A percentile compares a stretch with the other conserved stretches of the same genome.
phyloP scores from a whole-genome alignment of 1,139 yeast genomes.

The Nakaseomyces sp. region DNA sequence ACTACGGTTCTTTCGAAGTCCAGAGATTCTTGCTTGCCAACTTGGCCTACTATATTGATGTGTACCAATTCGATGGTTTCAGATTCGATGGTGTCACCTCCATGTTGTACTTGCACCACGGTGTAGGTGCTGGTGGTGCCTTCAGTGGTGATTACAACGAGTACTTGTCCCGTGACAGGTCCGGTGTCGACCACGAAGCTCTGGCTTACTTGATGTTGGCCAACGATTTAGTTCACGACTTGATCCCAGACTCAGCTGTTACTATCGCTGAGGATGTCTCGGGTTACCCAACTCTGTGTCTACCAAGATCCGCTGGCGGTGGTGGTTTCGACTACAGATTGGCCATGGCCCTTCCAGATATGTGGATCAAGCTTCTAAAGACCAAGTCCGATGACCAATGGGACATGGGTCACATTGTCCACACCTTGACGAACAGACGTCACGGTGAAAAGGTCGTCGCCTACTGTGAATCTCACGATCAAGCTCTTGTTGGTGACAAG shows the following conservation, averaged over 20 bases:
- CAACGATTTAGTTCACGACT: conserved; percentile 57
- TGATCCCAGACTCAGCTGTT: conserved; percentile 47
- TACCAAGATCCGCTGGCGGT: conserved; percentile 69
- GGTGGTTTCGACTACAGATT: conserved; percentile 88
- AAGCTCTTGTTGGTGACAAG: conserved; percentile 94
- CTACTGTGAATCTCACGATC: conserved; percentile 94
- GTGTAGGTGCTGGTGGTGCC: conserved; percentile 70
- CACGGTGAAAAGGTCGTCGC: conserved; percentile 84
- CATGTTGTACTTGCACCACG: conserved; percentile 88
- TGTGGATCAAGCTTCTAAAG: conserved; percentile 94
- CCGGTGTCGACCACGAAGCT: conserved; percentile 79
- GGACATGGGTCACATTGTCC: conserved; percentile 76
- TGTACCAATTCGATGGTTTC: conserved; percentile 85
- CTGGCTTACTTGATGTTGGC: conserved; percentile 81
- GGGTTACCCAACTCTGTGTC: conserved; percentile 92
- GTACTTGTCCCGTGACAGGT: conserved; percentile 61
- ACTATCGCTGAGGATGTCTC: conserved; percentile 95
- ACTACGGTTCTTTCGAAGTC: conserved; percentile 86
- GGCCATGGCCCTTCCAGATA: conserved; percentile 97
- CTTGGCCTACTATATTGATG: conserved; percentile 74
- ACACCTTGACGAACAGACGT: conserved; percentile 80
- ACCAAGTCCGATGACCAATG: conserved; percentile 82
- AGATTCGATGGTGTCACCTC: conserved; percentile 95
- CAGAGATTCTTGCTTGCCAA: conserved; percentile 81
- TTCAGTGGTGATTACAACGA: conserved; percentile 92